Evolutionary conservation across 129 eudicot species (phyloP).

Genomic region (Escallonia rubra): DNA sequence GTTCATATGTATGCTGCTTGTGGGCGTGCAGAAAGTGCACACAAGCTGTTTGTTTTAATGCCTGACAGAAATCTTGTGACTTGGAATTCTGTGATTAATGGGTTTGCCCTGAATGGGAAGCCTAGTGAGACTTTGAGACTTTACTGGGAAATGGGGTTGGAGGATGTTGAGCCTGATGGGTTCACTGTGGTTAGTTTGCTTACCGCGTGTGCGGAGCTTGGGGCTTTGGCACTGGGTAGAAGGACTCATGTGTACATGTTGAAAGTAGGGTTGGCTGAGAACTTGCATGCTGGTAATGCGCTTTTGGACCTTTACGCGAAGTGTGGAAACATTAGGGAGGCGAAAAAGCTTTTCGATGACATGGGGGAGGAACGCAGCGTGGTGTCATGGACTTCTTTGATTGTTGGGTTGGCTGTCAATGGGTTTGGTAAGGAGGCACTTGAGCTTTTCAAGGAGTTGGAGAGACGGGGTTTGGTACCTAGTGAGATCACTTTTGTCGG

Average conservation of each 20-base stretch:
- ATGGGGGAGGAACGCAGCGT: conserved; percentile 61
- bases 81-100: conserved; percentile 87
- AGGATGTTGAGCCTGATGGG: conserved; percentile 79
- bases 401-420: conserved; percentile 84
- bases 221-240: conserved; percentile 74
- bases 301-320: conserved; percentile 78
- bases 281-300: conserved; percentile 77
- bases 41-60: conserved; percentile 68
- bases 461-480: conserved; percentile 40
- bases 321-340: conserved; percentile 67
- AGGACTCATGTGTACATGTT: conserved; percentile 68
- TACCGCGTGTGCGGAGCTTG: conserved; percentile 79
- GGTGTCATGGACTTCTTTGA: conserved; percentile 80
- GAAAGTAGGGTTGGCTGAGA: conserved; percentile 67
- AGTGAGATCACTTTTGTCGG: conserved; percentile 86
- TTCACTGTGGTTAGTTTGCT: conserved; percentile 85
- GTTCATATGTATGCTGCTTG: conserved; percentile 71
- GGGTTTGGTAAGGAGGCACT: conserved; percentile 67
- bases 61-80: conserved; percentile 69
- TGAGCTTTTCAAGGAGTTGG: conserved; percentile 55
- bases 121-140: conserved; percentile 58
- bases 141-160: conserved; percentile 50
- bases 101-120: conserved; percentile 62
- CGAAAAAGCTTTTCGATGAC: conserved; percentile 48
- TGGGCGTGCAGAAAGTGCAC: conserved; percentile 68